Percentiles rank a stretch among this genome's conserved stretches.
Conservation (phyloP, 176 grass and related monocot species). For the Miscanthus lutarioriparius region DNA sequence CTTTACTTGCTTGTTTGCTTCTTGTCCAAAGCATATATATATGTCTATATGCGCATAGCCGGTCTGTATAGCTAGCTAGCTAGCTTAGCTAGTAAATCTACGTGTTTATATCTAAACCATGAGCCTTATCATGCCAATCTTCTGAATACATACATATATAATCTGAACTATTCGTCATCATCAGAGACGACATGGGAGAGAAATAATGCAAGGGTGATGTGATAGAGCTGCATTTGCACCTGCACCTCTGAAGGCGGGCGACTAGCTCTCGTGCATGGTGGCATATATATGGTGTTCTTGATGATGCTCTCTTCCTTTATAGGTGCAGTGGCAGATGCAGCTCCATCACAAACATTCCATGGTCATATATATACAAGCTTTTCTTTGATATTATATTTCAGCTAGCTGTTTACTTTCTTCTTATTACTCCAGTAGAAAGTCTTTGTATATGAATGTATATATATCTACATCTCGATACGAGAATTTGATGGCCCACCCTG, state of each 20-base stretch:
- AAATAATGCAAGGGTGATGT: not conserved
- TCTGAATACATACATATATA: not conserved
- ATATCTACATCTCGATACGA: not conserved
- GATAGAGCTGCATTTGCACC: constrained; percentile 48
- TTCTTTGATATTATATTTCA: not conserved
- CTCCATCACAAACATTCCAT: not conserved
- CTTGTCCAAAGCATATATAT: not conserved
- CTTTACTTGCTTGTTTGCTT: not conserved
- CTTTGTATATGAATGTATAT: not conserved
- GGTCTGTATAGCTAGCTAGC: too few relatives aligned
- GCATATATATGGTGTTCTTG: not conserved
- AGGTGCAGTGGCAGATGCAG: constrained; percentile 45
- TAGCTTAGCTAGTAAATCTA: too few relatives aligned
- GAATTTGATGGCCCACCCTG: too few relatives aligned
- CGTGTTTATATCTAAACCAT: not conserved
- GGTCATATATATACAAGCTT: not conserved
- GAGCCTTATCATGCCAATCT: not conserved
- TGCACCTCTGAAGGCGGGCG: constrained; percentile 30
- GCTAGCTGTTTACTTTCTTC: not conserved
- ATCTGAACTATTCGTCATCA: not conserved
- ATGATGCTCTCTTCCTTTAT: constrained; percentile 5
- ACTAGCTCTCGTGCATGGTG: not conserved
- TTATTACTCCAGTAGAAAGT: not conserved
- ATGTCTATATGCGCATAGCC: too few relatives aligned
- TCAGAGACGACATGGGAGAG: not conserved